Percentiles rank a stretch among this genome's conserved stretches.
Evolutionary conservation across 371 early-diverging fungal genomes (phyloP).

Genomic region (Chytridium lagenaria): DNA sequence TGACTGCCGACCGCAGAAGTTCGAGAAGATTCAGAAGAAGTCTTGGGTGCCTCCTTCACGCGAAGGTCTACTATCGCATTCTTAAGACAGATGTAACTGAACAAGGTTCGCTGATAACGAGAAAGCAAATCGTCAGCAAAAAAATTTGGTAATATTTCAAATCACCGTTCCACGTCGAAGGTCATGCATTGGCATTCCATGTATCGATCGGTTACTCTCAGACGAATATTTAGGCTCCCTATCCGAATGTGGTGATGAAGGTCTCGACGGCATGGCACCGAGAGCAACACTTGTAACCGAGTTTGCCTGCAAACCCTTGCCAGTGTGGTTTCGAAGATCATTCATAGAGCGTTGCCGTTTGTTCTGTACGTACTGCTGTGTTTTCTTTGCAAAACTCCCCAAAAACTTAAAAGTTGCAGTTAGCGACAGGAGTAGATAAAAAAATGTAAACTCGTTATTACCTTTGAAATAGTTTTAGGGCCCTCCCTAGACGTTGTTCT

Average conservation of each 20-base stretch:
- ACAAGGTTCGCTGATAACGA: background rate
- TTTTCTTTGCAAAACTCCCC: background rate
- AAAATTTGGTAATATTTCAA: background rate
- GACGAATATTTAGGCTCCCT: background rate
- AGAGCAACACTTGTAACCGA: background rate
- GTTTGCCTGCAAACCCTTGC: background rate
- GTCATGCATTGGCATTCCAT: background rate
- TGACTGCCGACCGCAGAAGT: background rate
- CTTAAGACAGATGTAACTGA: background rate
- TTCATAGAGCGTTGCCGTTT: background rate
- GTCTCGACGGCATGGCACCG: background rate
- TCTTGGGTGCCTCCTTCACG: background rate
- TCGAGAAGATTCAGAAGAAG: background rate
- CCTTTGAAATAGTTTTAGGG: background rate
- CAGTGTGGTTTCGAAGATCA: background rate
- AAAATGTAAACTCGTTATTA: too few species aligned
- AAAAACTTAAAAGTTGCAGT: background rate
- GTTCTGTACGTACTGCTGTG: conserved; percentile 8
- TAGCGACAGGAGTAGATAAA: too few species aligned
- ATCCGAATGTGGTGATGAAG: background rate
- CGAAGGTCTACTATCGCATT: background rate
- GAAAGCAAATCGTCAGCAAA: background rate
- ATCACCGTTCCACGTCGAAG: background rate
- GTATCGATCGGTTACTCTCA: background rate
- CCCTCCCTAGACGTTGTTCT: background rate